Base-by-base conservation (phyloP, 768 basidiomycete genomes). In the Termitomyces eurrhizus region DNA sequence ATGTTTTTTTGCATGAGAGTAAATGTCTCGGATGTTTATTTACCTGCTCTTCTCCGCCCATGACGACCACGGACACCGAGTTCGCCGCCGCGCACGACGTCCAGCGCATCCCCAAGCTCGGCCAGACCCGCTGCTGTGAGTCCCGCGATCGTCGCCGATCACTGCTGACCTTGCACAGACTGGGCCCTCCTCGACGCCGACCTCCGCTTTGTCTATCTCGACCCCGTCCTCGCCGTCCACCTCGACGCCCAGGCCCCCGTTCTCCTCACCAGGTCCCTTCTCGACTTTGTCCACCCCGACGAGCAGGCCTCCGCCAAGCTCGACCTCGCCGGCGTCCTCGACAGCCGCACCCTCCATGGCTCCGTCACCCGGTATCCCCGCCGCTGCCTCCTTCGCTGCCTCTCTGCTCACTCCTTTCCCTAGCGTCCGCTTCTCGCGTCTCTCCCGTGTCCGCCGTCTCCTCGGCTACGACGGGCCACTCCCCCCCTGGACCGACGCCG, bases 281-380 rank as follows among this genome's bases (percentile, higher is more conserved):
- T 93, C 59, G 77, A 78, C 44, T 94, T 91, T 70, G 88, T 94
- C 39, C 92, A 94, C 69, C 92, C 92, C 61, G 91, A 92, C 63
- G 92, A 94, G 67, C 85, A 88, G 65, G 78, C 81, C 0, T 88
- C 87, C 11, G 92, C 92, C 4, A 82, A 83, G 65, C 75, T 81
- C 12, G 93, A 94, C 76, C 80, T 94, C 44, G 82, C 85, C 56
- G 81, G 83, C 53, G 90, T 92, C 16, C 79, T 93, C 59, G 81
- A 89, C 56, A 84, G 83, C 66, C 83, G 86, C 66, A 91, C 87
- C 1, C 77, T 92, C 60, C 89, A 92, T 71, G 92, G 92, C 63
- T 91, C 88, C 51, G 89, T 94, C 62, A 93, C 92, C 62, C 85
- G 92, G 83, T 81, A 64, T 62, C 73, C 56, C 52, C 3, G 8